These are phyloP conservation scores for Geranium incanum DNA, from an alignment of 441 rosid species.

Conservation along the genomic window DNA sequence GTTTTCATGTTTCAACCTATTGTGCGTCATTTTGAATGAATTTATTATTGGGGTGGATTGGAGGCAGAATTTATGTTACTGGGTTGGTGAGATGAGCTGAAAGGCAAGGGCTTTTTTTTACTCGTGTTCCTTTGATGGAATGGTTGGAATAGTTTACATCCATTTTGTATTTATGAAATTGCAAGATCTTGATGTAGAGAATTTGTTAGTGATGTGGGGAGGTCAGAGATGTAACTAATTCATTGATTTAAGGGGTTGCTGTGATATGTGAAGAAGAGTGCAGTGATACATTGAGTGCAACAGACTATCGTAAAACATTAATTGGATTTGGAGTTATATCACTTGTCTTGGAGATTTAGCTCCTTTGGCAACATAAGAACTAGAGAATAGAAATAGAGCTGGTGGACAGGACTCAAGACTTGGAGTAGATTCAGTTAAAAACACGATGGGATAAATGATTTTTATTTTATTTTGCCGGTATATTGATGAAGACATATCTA, in stretches of 20 bases:
- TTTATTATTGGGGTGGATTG: not conserved
- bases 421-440: not conserved
- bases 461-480: not conserved
- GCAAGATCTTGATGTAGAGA: not conserved
- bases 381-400: not conserved
- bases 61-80: not conserved
- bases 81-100: not conserved
- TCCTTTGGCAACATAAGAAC: not conserved
- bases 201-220: not conserved
- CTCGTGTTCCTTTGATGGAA: not conserved
- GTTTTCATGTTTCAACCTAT: not conserved
- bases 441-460: not conserved
- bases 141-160: not conserved
- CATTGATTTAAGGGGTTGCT: not conserved
- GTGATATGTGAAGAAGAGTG: not conserved
- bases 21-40: not conserved
- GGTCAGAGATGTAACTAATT: too few species aligned
- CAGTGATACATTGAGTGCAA: not conserved
- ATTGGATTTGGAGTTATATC: not conserved
- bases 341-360: not conserved
- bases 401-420: not conserved
- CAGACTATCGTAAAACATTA: not conserved
- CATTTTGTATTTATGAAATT: not conserved
- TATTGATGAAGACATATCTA: not conserved
- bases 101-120: not conserved